Evolutionary conservation across 371 early-diverging fungal genomes (phyloP).

Genomic region (Apophysomyces sp.): DNA sequence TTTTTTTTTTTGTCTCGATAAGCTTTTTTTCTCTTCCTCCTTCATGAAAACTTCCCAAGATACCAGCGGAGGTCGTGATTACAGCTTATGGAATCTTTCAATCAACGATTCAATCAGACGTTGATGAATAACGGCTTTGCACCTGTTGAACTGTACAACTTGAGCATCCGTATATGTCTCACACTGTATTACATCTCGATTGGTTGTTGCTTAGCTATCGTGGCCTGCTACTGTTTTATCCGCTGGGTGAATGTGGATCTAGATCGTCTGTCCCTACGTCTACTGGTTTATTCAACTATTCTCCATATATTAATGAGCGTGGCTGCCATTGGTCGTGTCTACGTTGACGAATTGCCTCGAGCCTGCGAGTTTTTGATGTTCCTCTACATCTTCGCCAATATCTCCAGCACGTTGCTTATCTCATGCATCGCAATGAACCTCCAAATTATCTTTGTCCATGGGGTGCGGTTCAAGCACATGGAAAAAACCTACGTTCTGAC

Average conservation of each 20-base stretch:
- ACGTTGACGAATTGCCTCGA: neutral
- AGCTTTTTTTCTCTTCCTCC: no score
- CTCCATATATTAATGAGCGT: slow-evolving; percentile 9
- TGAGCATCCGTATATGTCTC: neutral
- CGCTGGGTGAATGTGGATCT: neutral
- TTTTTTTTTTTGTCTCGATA: no score
- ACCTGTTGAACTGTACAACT: slow-evolving; percentile 2
- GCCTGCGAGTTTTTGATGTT: slow-evolving; percentile 14
- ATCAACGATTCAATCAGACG: slow-evolving; percentile 3
- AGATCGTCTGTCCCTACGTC: slow-evolving; percentile 16
- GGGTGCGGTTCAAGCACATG: neutral
- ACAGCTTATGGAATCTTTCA: neutral
- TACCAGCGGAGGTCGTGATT: neutral
- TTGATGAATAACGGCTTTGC: neutral
- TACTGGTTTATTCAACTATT: slow-evolving; percentile 11
- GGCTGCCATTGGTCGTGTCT: slow-evolving; percentile 2
- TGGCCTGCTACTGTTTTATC: slow-evolving; percentile 10
- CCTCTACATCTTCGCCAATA: slow-evolving; percentile 12
- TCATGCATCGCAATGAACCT: slow-evolving; percentile 17
- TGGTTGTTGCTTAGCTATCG: neutral
- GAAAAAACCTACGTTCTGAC: slow-evolving; percentile 4
- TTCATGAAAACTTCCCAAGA: no score
- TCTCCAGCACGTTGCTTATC: slow-evolving; percentile 6
- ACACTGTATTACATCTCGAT: slow-evolving; percentile 13
- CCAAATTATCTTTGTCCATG: slow-evolving; percentile 9